These are phyloP conservation scores for Myxozyma sirexii DNA, from an alignment of 805 yeast genomes.

Conservation along the genomic window DNA sequence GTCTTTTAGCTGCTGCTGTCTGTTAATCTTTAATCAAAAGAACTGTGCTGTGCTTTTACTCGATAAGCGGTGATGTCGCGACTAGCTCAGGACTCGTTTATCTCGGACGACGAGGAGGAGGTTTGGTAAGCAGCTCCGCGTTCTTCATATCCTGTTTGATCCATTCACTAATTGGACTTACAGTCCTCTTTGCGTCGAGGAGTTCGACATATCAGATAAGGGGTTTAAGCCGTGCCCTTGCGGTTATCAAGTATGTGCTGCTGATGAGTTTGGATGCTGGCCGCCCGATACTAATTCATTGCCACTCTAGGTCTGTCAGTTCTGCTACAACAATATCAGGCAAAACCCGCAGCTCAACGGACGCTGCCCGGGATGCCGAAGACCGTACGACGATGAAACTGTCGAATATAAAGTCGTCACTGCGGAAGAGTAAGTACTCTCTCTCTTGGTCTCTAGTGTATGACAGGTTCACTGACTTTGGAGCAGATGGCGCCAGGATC, in stretches of 20 bases:
- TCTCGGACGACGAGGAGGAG: conserved; percentile 81
- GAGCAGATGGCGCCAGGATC: conserved; percentile 64
- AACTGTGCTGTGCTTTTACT: background rate
- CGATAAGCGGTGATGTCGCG: conserved; percentile 24
- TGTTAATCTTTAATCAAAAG: no score
- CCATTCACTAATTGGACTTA: background rate
- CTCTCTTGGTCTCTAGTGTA: background rate
- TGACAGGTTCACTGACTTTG: background rate
- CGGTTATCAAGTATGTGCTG: conserved; percentile 59
- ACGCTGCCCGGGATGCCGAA: conserved; percentile 95
- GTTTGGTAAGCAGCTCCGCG: conserved; percentile 53
- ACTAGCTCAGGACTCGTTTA: conserved; percentile 34
- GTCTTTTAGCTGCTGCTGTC: no score
- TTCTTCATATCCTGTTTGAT: background rate
- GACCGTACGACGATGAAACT: conserved; percentile 88
- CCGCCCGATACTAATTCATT: background rate
- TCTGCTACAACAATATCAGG: conserved; percentile 94
- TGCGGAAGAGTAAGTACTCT: conserved; percentile 63
- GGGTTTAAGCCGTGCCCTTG: conserved; percentile 99
- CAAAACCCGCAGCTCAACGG: conserved; percentile 95
- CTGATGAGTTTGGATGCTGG: background rate
- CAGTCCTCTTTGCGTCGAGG: conserved; percentile 95
- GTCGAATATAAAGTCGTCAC: conserved; percentile 84
- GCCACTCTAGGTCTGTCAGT: conserved; percentile 80
- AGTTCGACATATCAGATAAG: conserved; percentile 93